Evolutionary conservation across 345 rosid genomes (phyloP), one percentile per base, ranked within the genome.

Genomic region (Clausena lansium): DNA sequence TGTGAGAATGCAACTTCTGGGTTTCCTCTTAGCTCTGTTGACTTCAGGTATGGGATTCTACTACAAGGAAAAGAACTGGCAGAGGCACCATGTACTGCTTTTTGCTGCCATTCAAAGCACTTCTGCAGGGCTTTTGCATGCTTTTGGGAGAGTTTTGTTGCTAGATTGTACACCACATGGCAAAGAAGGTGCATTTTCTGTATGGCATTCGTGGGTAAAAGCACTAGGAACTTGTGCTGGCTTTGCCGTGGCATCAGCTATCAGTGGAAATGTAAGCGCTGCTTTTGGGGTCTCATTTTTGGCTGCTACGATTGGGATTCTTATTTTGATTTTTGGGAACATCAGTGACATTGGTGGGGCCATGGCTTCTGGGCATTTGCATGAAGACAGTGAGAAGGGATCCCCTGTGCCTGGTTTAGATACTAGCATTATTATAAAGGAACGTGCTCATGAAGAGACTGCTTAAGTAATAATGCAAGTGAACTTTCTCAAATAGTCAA

Each of bases 51-150:
- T 72, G 4, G 94, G 91, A 38, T 84, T 84, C 78, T 85, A 82
- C 63, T 89, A 71, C 78, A 75, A 80, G 30, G 75, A 38, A 19
- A 77, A 73, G 9, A 75, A 65, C 33, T 91, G 94, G 94, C 47
- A 41, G 22, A 84, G 39, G 61, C 80, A 78, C 5, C 82, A 85
- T 33, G 79, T 85, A 22, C 30, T 86, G 65, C 14, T 85, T 60
- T 84, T 91, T 9, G 87, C 85, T 1, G 92, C 84, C 1, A 19
- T 91, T 25, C 94, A 91, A 76, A 79, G 92, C 83, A 86, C 88
- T 9, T 86, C 90, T 5, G 80, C 85, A 0, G 91, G 90, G 57
- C 55, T 89, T 5, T 55, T 87, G 47, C 85, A 89, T 78, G 85
- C 90, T 4, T 91, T 77, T 20, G 91, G 90, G 11, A 76, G 88